Evolutionary conservation across 192 early-diverging fungal species (phyloP).

Genomic region (Coemansia sp.): DNA sequence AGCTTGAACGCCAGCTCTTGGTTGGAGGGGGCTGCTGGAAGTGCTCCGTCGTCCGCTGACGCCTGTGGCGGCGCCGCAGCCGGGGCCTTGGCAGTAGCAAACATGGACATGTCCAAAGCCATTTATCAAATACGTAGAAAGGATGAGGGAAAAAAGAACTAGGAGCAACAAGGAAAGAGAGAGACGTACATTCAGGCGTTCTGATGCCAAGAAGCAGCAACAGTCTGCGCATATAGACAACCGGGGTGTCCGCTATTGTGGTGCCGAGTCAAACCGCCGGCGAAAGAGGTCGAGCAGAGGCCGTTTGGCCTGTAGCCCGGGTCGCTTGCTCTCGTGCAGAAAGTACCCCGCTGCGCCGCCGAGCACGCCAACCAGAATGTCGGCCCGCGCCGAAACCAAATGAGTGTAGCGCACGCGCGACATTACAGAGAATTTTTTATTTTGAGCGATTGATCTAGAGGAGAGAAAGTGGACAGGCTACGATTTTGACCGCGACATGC

Average conservation of each 20-base stretch:
- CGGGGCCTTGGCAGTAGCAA: background rate
- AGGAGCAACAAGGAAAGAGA: background rate
- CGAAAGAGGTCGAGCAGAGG: constrained; percentile 23
- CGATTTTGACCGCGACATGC: background rate
- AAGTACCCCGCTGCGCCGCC: constrained; percentile 43
- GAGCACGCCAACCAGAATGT: constrained; percentile 27
- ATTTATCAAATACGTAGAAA: background rate
- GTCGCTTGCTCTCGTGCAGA: constrained; percentile 40
- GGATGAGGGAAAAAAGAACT: background rate
- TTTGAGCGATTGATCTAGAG: background rate
- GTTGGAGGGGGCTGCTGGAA: background rate
- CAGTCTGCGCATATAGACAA: too few relatives aligned
- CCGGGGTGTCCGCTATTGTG: too few relatives aligned
- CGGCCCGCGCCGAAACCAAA: constrained; percentile 39
- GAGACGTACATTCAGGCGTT: background rate
- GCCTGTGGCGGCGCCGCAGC: background rate
- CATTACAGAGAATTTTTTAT: background rate
- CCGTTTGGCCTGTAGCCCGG: constrained; percentile 17
- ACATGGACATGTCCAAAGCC: background rate
- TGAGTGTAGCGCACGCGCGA: constrained; percentile 39
- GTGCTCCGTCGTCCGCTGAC: background rate
- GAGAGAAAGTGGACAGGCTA: background rate
- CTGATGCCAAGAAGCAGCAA: background rate
- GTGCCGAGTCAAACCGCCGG: constrained; percentile 13
- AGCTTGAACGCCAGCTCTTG: constrained; percentile 34